Percentiles rank a stretch among this genome's conserved stretches.
These are phyloP conservation scores for Centella asiatica DNA, from an alignment of 129 eudicot species.

Conservation along the genomic window DNA sequence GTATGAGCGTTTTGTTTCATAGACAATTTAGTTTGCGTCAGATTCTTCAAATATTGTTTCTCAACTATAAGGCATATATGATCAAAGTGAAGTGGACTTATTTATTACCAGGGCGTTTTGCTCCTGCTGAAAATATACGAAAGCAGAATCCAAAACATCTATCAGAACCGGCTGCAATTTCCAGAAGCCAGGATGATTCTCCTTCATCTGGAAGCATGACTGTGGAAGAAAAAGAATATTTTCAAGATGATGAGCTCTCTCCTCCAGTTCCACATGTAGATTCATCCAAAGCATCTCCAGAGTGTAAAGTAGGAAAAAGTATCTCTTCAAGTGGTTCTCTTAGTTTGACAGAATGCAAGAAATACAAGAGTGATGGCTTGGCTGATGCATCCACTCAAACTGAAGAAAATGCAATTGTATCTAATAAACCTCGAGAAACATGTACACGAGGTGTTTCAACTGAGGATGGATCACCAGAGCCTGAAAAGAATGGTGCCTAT, in stretches of 20 bases:
- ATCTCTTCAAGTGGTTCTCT: conserved; percentile 53
- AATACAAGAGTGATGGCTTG: conserved; percentile 59
- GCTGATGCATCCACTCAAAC: conserved; percentile 94
- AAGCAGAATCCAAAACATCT: conserved; percentile 47
- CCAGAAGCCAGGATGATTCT: conserved; percentile 71
- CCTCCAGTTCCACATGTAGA: conserved; percentile 57
- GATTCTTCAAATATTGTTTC: background rate
- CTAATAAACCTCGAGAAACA: conserved; percentile 32
- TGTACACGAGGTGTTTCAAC: conserved; percentile 87
- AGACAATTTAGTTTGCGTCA: background rate
- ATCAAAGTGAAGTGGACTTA: background rate
- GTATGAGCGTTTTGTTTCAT: too few relatives aligned
- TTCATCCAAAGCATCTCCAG: conserved; percentile 65
- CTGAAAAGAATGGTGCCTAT: conserved; percentile 18
- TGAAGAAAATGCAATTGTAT: conserved; percentile 36
- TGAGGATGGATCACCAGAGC: conserved; percentile 42
- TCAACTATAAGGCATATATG: background rate
- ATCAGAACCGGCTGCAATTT: conserved; percentile 66
- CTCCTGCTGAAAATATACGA: conserved; percentile 37
- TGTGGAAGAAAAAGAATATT: conserved; percentile 48
- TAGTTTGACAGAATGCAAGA: conserved; percentile 68
- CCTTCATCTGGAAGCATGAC: conserved; percentile 71
- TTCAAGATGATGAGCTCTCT: conserved; percentile 64
- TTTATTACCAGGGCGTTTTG: conserved; percentile 40
- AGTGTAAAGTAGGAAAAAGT: conserved; percentile 46